Evolutionary conservation across 192 early-diverging fungal species (phyloP).

Genomic region (Coemansia pectinata): DNA sequence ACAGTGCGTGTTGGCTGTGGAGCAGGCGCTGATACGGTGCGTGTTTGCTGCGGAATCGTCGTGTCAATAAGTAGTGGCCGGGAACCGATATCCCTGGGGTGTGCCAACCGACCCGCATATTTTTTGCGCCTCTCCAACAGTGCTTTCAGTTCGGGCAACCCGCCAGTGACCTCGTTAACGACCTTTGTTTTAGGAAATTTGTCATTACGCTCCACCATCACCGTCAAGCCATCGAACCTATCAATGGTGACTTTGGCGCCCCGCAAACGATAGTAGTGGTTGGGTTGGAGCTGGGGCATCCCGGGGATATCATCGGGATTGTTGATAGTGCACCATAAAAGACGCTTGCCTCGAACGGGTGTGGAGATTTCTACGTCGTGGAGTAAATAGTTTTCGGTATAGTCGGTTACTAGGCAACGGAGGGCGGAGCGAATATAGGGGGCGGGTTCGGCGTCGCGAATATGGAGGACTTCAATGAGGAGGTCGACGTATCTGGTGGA

Average conservation of each 20-base stretch:
- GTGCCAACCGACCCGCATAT: not conserved
- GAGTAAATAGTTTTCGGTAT: constrained; percentile 14
- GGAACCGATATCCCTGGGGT: not conserved
- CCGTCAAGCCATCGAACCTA: not conserved
- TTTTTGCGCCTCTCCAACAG: not conserved
- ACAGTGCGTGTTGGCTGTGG: not conserved
- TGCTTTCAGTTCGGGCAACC: not conserved
- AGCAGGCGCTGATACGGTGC: not conserved
- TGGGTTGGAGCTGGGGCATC: constrained; percentile 4
- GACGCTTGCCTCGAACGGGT: not conserved
- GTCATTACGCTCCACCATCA: constrained; percentile 1
- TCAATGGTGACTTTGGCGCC: not conserved
- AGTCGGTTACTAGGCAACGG: constrained; percentile 25
- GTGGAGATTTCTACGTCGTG: not conserved
- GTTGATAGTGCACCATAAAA: constrained; percentile 13
- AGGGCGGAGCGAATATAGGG: not conserved
- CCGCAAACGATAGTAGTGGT: constrained; percentile 13
- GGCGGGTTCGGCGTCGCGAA: not conserved
- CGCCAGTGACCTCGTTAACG: constrained; percentile 7
- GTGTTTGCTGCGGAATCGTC: not conserved
- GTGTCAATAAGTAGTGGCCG: not conserved
- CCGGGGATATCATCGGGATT: constrained; percentile 12
- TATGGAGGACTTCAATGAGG: constrained; percentile 15
- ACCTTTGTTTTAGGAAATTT: constrained; percentile 13
- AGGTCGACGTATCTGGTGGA: constrained; percentile 13